Evolutionary conservation across 495 filamentous ascomycete species (phyloP).

Genomic region (Trichoderma virens): DNA sequence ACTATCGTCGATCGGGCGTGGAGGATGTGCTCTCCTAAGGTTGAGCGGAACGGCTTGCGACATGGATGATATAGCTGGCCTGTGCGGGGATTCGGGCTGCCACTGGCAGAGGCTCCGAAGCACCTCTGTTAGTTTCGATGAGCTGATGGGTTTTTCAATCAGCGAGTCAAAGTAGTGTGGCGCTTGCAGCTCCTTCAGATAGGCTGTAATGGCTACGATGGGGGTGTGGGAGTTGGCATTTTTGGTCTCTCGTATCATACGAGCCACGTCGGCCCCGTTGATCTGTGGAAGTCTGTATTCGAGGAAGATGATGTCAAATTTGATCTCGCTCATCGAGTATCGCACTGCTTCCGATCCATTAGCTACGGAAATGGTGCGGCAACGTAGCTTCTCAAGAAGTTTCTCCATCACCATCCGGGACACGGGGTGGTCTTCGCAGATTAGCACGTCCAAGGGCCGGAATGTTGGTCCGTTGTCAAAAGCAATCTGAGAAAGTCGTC

Average conservation of each 20-base stretch:
- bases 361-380: constrained; percentile 84
- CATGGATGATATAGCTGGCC: constrained; percentile 24
- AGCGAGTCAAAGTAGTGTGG: constrained; percentile 91
- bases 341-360: constrained; percentile 87
- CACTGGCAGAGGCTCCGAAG: constrained; percentile 81
- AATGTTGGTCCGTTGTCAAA: constrained; percentile 76
- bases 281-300: constrained; percentile 92
- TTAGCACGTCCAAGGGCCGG: constrained; percentile 84
- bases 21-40: constrained; percentile 43
- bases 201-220: constrained; percentile 94
- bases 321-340: constrained; percentile 86
- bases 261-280: constrained; percentile 87
- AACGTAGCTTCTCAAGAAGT: constrained; percentile 86
- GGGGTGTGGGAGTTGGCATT: constrained; percentile 92
- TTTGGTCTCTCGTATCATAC: constrained; percentile 93
- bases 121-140: constrained; percentile 78
- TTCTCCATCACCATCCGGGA: constrained; percentile 96
- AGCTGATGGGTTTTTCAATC: constrained; percentile 91
- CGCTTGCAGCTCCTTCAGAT: constrained; percentile 88
- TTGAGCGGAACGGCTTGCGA: constrained; percentile 49
- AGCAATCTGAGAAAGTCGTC: constrained; percentile 83
- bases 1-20: constrained; percentile 56
- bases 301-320: constrained; percentile 96
- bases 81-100: constrained; percentile 62
- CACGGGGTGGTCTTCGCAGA: constrained; percentile 98